Base-by-base conservation (phyloP, 2,329 filamentous ascomycete genomes). In the Rugonectria rugulosa region DNA sequence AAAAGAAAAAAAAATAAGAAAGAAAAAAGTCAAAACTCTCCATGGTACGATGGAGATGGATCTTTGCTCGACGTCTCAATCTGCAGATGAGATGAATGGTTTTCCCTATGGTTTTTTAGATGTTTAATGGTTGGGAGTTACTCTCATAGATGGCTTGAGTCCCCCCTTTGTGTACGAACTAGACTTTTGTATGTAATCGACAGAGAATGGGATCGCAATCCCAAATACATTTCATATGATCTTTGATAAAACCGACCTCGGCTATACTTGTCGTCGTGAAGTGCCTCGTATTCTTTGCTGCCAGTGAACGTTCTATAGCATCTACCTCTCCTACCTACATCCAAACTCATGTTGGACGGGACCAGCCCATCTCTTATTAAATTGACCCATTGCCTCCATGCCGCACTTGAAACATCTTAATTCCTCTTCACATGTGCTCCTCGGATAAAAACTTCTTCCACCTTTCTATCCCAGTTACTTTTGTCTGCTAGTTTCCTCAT, bases 401-500 rank as follows among this genome's bases (percentile, higher is more conserved):
- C 42, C 23, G 10, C n/a, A n/a, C n/a, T 19, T 12, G 32, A 15
- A 34, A 32, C 17, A 14, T 21, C 41, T 32, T n/a, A 44, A 29
- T n/a, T 27, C 24, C 27, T 19, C 32, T n/a, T 8, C n/a, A n/a
- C n/a, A n/a, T n/a, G n/a, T n/a, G n/a, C n/a, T 24, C 42, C 48
- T 24, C 24, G 40, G 10, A 34, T 31, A 40, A 71, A 72, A 2
- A 73, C 57, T 5, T 69, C 57, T 1, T 63, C 44, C n/a, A 73
- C 26, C 23, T 55, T 60, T 48, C 61, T 68, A 4, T 67, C 32
- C 72, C 69, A 70, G 46, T 72, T 73, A 0, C 29, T 32, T 38
- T 67, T 56, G 17, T 63, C 59, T 0, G 59, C 64, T 6, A 75
- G 34, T 21, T 54, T 62, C 40, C 72, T 61, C 68, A 75, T 63